Percentiles rank a stretch among this genome's conserved stretches.
Conservation (phyloP, 73 alveolate species). For the Uronychia binucleata region DNA sequence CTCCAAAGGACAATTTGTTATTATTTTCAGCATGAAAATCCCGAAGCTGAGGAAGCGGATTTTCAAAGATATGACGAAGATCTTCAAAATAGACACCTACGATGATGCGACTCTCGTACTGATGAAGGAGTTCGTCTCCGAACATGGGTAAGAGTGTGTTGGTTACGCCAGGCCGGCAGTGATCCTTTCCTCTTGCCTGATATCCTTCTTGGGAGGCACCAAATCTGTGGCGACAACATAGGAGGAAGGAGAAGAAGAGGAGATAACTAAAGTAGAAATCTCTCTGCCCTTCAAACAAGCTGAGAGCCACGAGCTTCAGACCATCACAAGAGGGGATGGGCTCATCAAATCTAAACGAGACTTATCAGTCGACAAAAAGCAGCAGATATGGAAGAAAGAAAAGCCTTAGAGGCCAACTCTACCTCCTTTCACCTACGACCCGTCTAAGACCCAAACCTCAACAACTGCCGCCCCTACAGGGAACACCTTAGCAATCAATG, state of each 20-base stretch:
- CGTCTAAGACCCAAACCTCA: not conserved
- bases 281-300: not conserved
- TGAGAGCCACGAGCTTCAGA: not conserved
- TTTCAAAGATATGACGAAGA: not conserved
- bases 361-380: not conserved
- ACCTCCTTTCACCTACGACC: not conserved
- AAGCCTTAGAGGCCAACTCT: not conserved
- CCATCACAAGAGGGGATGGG: not conserved
- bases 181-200: not conserved
- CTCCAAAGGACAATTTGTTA: not conserved
- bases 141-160: too few species aligned
- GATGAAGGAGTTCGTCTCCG: not conserved
- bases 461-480: not conserved
- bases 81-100: not conserved
- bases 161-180: too few species aligned
- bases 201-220: not conserved
- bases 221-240: too few species aligned
- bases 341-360: not conserved
- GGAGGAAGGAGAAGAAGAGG: not conserved
- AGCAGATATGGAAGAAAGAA: not conserved
- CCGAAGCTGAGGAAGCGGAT: not conserved
- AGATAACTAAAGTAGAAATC: not conserved
- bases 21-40: not conserved
- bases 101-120: not conserved
- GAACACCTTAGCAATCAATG: not conserved